Evolutionary conservation across 2,329 filamentous ascomycete species (phyloP).

Genomic region (Alternaria viburni): DNA sequence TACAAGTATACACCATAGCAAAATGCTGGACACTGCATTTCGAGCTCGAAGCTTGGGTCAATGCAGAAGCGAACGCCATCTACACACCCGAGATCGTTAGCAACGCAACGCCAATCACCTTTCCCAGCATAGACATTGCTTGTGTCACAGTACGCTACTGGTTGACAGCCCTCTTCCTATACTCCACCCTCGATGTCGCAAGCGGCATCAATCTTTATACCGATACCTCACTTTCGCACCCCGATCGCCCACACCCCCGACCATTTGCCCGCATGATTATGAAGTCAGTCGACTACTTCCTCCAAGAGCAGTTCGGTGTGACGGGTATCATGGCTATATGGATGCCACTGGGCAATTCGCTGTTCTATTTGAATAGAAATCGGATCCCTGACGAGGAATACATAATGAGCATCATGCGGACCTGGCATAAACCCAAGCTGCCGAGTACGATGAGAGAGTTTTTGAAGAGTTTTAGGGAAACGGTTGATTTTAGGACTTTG

Average conservation of each 20-base stretch:
- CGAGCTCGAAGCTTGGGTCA: constrained; percentile 27
- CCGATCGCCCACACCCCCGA: constrained; percentile 26
- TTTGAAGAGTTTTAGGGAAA: constrained; percentile 25
- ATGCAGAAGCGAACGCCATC: constrained; percentile 15
- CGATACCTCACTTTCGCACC: constrained; percentile 12
- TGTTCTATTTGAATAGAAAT: constrained; percentile 26
- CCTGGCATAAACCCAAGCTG: constrained; percentile 24
- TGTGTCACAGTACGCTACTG: constrained; percentile 34
- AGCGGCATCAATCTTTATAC: constrained; percentile 9
- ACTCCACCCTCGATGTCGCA: constrained; percentile 24
- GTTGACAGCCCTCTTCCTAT: constrained; percentile 28
- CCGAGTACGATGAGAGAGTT: constrained; percentile 29
- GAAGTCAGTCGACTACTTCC: constrained; percentile 30
- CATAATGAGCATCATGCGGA: constrained; percentile 11
- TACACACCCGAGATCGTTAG: constrained; percentile 16
- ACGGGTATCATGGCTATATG: constrained; percentile 26
- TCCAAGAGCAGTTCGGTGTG: constrained; percentile 26
- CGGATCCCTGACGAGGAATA: constrained; percentile 20
- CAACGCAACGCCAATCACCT: constrained; percentile 15
- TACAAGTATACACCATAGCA: constrained; percentile 9
- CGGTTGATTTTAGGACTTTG: constrained; percentile 5
- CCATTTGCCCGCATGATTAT: constrained; percentile 32
- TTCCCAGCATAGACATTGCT: constrained; percentile 23
- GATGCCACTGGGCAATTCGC: constrained; percentile 29
- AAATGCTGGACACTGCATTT: constrained; percentile 30